Evolutionary conservation across 192 early-diverging fungal genomes (phyloP), one percentile per base, ranked within the genome.

Genomic region (Gamsiella multidivaricata): DNA sequence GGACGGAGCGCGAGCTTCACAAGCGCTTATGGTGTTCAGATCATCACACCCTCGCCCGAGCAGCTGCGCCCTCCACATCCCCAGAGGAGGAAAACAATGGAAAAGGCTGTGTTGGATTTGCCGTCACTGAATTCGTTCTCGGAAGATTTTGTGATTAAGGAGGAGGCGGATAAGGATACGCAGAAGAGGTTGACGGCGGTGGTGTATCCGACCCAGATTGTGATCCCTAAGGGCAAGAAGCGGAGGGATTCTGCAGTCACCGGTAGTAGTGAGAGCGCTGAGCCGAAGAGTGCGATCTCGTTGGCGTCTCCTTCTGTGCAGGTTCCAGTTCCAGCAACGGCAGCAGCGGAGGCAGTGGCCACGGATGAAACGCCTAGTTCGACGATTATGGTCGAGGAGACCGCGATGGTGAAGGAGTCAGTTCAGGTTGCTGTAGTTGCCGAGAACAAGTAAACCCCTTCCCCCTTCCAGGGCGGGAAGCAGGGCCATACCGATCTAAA

Each of bases 161-260:
- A 23, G 18, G 54, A 69, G 0, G 26, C 32, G 0, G 51, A 53
- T 17, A 51, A 68, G 26, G 65, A 78, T 36, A 53, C 62, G 22
- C 52, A 78, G 23, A 68, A 63, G 32, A 68, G 55, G 17, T 3
- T 78, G 37, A 78, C 60, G 3, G 74, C 74, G 0, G 74, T 78
- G 11, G 65, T 78, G n/a, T 78, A 78, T 41, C 74, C 74, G 23
- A 69, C 74, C 0, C 65, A 78, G 61, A 68, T 78, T 56, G 65
- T 78, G 36, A 69, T 69, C 26, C 66, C 74, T 1, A 78, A 78
- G 65, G 52, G 41, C 49, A 69, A 64, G 65, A 68, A 65, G 65
- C 36, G 45, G 5, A 52, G 49, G 47, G 65, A 71, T 23, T 63
- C 53, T 6, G 37, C 41, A 18, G 18, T 9, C 6, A 42, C 50